Conservation (phyloP, 176 grass and related monocot genomes). For the Bolboschoenus planiculmis region DNA sequence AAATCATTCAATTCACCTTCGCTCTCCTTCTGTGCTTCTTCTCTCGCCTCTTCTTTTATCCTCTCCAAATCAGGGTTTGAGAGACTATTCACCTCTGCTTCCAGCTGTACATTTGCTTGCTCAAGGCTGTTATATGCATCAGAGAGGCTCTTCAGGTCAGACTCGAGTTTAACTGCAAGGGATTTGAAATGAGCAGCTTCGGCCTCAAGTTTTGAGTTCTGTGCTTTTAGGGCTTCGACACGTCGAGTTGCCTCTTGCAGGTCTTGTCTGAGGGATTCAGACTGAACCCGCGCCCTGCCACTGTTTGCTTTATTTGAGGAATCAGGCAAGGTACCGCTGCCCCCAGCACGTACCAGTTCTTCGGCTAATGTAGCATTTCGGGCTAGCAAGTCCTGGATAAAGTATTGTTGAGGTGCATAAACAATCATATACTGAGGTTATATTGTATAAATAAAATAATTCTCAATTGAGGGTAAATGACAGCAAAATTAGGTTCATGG, state of each 20-base stretch:
- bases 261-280: constrained; percentile 80
- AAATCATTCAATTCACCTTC: constrained; percentile 90
- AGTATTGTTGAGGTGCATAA: constrained; percentile 15
- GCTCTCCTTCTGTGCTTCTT: constrained; percentile 78
- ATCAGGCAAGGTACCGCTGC: constrained; percentile 32
- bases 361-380: constrained; percentile 87
- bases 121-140: constrained; percentile 94
- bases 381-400: constrained; percentile 69
- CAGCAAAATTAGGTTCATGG: background rate
- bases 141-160: constrained; percentile 92
- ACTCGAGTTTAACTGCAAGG: constrained; percentile 66
- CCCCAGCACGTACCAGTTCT: constrained; percentile 67
- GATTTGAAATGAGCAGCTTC: constrained; percentile 68
- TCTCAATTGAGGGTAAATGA: background rate
- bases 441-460: constrained; percentile 1
- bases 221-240: constrained; percentile 53
- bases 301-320: constrained; percentile 46
- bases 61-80: constrained; percentile 55
- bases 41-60: constrained; percentile 64
- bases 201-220: constrained; percentile 60
- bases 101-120: constrained; percentile 65
- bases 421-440: background rate
- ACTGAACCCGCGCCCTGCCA: constrained; percentile 66
- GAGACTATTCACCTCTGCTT: constrained; percentile 52
- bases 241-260: constrained; percentile 48